Evolutionary conservation across 2,329 filamentous ascomycete genomes (phyloP).

Genomic region (Paecilomyces sp.): DNA sequence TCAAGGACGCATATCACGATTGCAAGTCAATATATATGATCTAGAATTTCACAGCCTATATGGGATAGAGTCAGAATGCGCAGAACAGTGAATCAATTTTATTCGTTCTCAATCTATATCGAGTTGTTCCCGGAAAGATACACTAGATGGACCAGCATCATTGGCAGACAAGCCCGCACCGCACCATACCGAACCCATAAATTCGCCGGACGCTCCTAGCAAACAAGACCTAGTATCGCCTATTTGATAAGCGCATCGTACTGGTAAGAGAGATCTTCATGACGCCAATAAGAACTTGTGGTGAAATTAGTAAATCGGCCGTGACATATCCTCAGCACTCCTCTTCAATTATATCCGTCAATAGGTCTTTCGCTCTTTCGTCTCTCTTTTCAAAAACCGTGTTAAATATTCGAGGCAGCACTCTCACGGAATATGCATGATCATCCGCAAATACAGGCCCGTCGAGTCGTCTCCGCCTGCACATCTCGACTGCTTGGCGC

Average conservation of each 20-base stretch:
- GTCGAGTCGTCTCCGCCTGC: constrained; percentile 61
- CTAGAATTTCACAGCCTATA: no score
- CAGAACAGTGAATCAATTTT: no score
- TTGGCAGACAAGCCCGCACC: not conserved
- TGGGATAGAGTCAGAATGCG: no score
- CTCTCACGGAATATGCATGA: constrained; percentile 64
- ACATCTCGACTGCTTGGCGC: constrained; percentile 63
- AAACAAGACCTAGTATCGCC: not conserved
- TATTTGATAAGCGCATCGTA: not conserved
- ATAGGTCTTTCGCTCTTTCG: constrained; percentile 41
- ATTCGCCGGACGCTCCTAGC: no score
- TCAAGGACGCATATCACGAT: no score
- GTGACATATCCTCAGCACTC: not conserved
- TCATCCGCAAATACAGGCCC: constrained; percentile 65
- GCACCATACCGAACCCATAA: not conserved
- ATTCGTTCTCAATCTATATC: no score
- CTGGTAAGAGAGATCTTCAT: not conserved
- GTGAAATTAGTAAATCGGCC: not conserved
- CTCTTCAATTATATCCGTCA: constrained; percentile 15
- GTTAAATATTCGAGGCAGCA: constrained; percentile 60
- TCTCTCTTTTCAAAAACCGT: constrained; percentile 53
- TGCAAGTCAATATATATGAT: no score
- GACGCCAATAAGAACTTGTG: not conserved
- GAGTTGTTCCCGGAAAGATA: no score
- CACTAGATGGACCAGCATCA: no score